Base-by-base conservation (phyloP, 1,284 basidiomycete species). In the Naganishia albida region DNA sequence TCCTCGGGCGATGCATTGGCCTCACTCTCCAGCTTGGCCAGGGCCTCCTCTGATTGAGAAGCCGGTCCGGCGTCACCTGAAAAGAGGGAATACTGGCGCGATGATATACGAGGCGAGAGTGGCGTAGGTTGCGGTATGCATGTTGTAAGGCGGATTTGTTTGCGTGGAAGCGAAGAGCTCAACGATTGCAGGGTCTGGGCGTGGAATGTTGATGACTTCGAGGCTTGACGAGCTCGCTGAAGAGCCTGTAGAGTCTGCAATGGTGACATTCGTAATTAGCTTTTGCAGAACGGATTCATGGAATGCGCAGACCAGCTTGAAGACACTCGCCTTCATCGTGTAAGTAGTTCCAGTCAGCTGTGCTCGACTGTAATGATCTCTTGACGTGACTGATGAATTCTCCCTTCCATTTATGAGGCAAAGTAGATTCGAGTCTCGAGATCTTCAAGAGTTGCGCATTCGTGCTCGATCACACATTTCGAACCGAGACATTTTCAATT, bases 1-100 rank as follows among this genome's bases (percentile, higher is more conserved):
- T 67, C 63, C 7, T 64, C 56, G 15, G 66, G 66, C 16, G 34
- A 38, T 10, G 62, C 62, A 56, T 67, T 67, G 6, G 66, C 66
- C 26, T 64, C 56, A 18, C 66, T 67, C 40, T 67, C 66, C 1
- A 67, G 46, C 23, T 34, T 46, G 13, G 66, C 66, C 4, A 64
- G 40, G 7, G 48, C 39, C 34, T 46, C 56, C 52, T 67, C 62
- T 6, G 51, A 53, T 20, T 49, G 56, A 7, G 66, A 64, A 25
- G 51, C 43, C 20, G 48, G 30, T 28, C 48, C 52, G 7, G 51
- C 38, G n/a, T 54, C 42, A 10, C 59, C 57, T 12, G 59, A 49
- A 44, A 66, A 66, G 26, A 66, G 60, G 10, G 64, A 65, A 28
- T 60, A 65, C 7, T n/a, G 13, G 10, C 63, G 63, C 8, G 39